Conservation (phyloP, 23 red algal species). For the Cyanidium caldarium region DNA sequence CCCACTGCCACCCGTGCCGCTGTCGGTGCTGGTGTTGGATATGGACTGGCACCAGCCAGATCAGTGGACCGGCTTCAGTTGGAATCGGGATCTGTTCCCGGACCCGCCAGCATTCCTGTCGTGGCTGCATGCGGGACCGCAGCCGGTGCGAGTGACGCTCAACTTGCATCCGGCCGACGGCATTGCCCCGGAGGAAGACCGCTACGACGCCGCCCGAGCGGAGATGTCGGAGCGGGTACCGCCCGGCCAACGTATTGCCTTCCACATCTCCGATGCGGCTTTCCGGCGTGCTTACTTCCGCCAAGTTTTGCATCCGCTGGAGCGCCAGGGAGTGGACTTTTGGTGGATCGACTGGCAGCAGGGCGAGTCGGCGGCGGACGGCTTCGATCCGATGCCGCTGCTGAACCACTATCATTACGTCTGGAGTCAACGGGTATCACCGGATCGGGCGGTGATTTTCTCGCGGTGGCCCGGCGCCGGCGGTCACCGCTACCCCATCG, state of each 20-base stretch:
- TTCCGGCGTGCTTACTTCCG: conserved; percentile 13
- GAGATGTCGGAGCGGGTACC: neutral
- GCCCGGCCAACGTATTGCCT: neutral
- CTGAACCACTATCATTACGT: conserved; percentile 25
- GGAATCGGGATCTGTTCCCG: conserved; percentile 19
- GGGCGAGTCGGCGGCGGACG: neutral
- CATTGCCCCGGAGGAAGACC: conserved; percentile 7
- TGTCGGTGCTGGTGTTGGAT: conserved; percentile 12
- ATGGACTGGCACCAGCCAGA: conserved; percentile 22
- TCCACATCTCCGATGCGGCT: conserved; percentile 4
- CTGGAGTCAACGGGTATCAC: neutral
- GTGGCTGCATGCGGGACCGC: conserved; percentile 8
- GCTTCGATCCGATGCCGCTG: conserved; percentile 11
- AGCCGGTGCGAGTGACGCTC: neutral
- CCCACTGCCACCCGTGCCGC: neutral
- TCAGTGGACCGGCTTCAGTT: conserved; percentile 23
- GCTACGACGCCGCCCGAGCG: neutral
- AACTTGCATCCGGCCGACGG: conserved; percentile 26
- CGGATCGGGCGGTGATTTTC: conserved; percentile 5
- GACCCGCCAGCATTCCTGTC: conserved; percentile 7
- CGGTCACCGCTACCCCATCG: conserved; percentile 18
- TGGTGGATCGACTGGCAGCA: conserved; percentile 33
- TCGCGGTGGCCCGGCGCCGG: conserved; percentile 14
- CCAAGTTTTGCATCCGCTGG: neutral
- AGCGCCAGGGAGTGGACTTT: conserved; percentile 17